phyloP scores from a whole-genome alignment of 345 rosid genomes.

The Gossypium mustelinum region DNA sequence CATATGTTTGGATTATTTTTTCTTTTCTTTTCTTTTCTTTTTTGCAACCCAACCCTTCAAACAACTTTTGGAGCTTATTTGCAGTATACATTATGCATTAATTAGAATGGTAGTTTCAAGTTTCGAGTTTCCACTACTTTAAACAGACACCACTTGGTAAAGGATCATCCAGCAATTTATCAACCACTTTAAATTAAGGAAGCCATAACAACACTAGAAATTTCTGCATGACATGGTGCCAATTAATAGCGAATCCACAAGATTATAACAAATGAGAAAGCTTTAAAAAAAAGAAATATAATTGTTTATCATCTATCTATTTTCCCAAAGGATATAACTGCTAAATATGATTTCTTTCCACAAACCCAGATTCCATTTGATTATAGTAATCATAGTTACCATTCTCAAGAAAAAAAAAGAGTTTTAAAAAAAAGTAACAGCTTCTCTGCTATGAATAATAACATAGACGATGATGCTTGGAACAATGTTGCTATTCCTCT shows the following conservation, averaged over 20 bases:
- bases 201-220: constrained; percentile 21
- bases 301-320: neutral
- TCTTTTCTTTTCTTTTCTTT: too few species aligned
- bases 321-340: neutral
- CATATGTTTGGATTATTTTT: too few species aligned
- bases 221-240: neutral
- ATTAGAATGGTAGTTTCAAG: neutral
- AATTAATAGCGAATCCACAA: neutral
- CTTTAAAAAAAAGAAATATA: neutral
- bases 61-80: constrained; percentile 37
- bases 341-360: neutral
- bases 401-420: neutral
- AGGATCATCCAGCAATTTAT: neutral
- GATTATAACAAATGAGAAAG: neutral
- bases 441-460: constrained; percentile 56
- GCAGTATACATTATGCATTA: constrained; percentile 11
- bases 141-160: neutral
- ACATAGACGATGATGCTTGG: constrained; percentile 72
- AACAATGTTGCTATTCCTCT: constrained; percentile 49
- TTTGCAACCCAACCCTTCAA: too few species aligned
- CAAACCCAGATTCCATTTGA: neutral
- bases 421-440: constrained; percentile 33
- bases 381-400: neutral
- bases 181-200: constrained; percentile 17
- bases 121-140: neutral